Evolutionary conservation across 2,329 filamentous ascomycete species (phyloP).

Genomic region (Fusarium poae): DNA sequence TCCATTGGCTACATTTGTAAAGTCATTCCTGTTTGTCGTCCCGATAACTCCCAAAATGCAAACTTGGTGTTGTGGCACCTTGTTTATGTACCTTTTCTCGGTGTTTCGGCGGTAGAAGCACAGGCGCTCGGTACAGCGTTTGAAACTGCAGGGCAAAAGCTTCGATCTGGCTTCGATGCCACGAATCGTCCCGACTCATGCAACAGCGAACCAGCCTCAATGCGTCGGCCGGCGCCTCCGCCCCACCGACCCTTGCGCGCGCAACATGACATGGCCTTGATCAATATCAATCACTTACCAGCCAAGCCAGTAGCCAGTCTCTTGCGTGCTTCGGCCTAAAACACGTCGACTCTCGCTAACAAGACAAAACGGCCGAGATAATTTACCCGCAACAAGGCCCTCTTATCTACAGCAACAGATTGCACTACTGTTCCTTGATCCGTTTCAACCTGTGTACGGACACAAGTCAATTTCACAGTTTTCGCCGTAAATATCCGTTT

Average conservation of each 20-base stretch:
- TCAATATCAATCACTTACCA: conserved; percentile 16
- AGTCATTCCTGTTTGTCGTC: conserved; percentile 12
- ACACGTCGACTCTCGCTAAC: conserved; percentile 23
- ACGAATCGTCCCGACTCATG: conserved; percentile 46
- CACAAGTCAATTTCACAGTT: conserved; percentile 2
- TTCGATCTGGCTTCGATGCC: conserved; percentile 50
- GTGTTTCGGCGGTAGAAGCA: conserved; percentile 42
- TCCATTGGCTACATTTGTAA: neutral
- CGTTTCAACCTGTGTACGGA: neutral
- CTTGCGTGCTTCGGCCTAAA: conserved; percentile 34
- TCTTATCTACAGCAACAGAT: conserved; percentile 18
- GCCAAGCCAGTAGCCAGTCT: neutral
- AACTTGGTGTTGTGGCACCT: conserved; percentile 8
- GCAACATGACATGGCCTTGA: conserved; percentile 9
- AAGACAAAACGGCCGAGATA: conserved; percentile 28
- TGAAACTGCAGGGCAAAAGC: conserved; percentile 43
- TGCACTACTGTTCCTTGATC: conserved; percentile 4
- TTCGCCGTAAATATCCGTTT: conserved; percentile 20
- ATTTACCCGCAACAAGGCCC: conserved; percentile 13
- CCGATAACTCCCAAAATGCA: neutral
- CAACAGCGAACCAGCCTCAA: conserved; percentile 37
- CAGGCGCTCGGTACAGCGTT: conserved; percentile 34
- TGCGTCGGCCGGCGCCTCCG: conserved; percentile 41
- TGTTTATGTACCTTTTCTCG: conserved; percentile 27
- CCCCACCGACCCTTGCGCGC: conserved; percentile 39